phyloP scores from a whole-genome alignment of 495 filamentous ascomycete genomes.

The Thermochaetoides thermophila region DNA sequence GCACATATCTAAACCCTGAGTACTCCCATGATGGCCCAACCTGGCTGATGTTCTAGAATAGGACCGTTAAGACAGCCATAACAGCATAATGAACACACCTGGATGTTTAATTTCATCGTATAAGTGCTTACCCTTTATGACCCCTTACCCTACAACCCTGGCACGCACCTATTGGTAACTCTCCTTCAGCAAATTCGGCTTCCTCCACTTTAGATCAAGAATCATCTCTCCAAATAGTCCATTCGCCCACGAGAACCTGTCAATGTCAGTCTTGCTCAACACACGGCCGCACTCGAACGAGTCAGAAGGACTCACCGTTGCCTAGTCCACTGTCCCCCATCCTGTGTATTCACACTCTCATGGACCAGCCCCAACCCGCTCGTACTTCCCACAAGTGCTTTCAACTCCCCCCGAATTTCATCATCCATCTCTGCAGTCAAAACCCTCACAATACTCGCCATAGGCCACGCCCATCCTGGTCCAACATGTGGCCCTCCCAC shows the following conservation, averaged over 20 bases:
- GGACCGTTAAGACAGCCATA: too few species aligned
- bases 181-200: conserved; percentile 22
- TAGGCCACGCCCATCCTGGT: conserved; percentile 44
- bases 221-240: conserved; percentile 54
- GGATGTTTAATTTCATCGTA: too few species aligned
- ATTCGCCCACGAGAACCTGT: conserved; percentile 55
- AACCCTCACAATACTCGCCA: conserved; percentile 37
- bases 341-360: conserved; percentile 42
- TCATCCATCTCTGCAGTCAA: conserved; percentile 28
- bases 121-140: too few species aligned
- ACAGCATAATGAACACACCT: too few species aligned
- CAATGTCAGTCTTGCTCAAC: conserved; percentile 5
- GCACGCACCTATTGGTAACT: conserved; percentile 20
- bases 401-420: conserved; percentile 34
- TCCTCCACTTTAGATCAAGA: conserved; percentile 36
- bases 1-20: too few species aligned
- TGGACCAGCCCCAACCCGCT: conserved; percentile 45
- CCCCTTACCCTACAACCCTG: too few species aligned
- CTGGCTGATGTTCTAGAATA: too few species aligned
- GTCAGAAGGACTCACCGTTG: conserved; percentile 32
- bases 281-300: neutral
- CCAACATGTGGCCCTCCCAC: conserved; percentile 43
- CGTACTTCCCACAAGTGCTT: conserved; percentile 35
- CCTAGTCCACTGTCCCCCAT: conserved; percentile 39
- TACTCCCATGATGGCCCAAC: too few species aligned